Evolutionary conservation across 2,329 filamentous ascomycete genomes (phyloP), one percentile per base, ranked within the genome.

Genomic region (Rhytidhysteron rufulum): DNA sequence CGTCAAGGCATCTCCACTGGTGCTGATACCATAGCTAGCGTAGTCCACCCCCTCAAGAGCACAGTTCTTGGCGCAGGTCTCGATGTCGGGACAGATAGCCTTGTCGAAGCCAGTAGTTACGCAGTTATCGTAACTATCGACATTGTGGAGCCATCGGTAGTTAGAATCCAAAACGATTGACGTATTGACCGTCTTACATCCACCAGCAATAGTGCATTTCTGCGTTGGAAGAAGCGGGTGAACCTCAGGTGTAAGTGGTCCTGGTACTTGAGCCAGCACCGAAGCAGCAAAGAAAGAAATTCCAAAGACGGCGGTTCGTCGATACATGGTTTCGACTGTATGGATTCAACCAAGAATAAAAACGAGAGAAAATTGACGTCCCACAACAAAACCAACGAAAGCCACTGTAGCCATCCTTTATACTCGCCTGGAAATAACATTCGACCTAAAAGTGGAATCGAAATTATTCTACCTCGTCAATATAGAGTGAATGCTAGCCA

Each of bases 1-100:
- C 46, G 63, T 73, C 47, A 79, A 63, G 40, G 67, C 58, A 49
- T 65, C 67, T 42, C 72, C 73, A 47, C 60, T 70, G 38, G 76
- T 65, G 20, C 66, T 71, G 44, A 76, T 69, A 40, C 77, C 58
- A 36, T 62, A 62, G 9, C 52, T 51, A 11, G 45, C 10, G 40
- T 63, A 63, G 42, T 63, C 56, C 34, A 54, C 59, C 22, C 59
- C 59, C 18, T 63, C 58, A 19, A 63, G 42, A 19, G 54, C 50
- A 37, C 59, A 63, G 35, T 52, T 57, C n/a, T 42, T 40, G 3
- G 58, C 54, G 47, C 58, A 62, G 7, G 52, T 43, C 29, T 27
- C 36, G 20, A 51, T 42, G 18, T 58, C 54, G 4, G 58, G 49
- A 44, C 63, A 65, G 35, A 62, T 43, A 5, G 53, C 43, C 6